Conservation (phyloP, 139 green algal genomes). For the Tetratostichococcus sp. region DNA sequence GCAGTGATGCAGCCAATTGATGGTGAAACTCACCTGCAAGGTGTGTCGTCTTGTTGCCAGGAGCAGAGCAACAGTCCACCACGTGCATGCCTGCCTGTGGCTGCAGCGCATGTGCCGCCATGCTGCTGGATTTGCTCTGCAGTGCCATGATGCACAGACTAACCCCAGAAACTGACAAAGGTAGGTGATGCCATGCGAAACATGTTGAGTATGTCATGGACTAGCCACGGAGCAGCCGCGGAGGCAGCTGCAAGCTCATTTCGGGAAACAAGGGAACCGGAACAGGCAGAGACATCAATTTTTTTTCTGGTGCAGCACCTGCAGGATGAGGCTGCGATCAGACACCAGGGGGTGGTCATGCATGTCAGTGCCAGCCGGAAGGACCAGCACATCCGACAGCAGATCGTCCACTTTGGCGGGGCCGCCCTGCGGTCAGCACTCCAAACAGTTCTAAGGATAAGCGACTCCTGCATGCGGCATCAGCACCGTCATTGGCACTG, state of each 20-base stretch:
- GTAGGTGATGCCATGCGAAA: too few species aligned
- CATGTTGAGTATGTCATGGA: too few species aligned
- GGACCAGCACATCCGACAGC: slow-evolving; percentile 76
- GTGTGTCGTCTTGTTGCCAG: slow-evolving; percentile 98
- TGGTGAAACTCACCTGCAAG: slow-evolving; percentile 41
- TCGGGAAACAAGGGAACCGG: too few species aligned
- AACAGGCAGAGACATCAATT: too few species aligned
- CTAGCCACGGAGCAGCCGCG: too few species aligned
- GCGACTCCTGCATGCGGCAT: too few species aligned
- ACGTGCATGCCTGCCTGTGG: slow-evolving; percentile 72
- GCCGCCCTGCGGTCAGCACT: slow-evolving; percentile 3
- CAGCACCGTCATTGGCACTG: too few species aligned
- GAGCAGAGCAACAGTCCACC: slow-evolving; percentile 91
- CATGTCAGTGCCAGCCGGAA: slow-evolving; percentile 83
- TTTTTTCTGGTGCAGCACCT: slow-evolving; percentile 28
- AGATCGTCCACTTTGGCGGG: slow-evolving; percentile 38
- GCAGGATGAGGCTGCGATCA: slow-evolving; percentile 65
- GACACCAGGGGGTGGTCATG: slow-evolving; percentile 84
- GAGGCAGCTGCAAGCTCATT: too few species aligned
- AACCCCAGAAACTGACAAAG: too few species aligned
- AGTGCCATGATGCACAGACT: not conserved
- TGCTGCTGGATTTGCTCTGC: slow-evolving; percentile 82
- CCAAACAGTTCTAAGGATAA: too few species aligned
- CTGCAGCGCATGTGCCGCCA: slow-evolving; percentile 79
- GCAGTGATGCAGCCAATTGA: too few species aligned